Evolutionary conservation across 2,329 filamentous ascomycete genomes (phyloP).

Genomic region (Epichloe baconii): DNA sequence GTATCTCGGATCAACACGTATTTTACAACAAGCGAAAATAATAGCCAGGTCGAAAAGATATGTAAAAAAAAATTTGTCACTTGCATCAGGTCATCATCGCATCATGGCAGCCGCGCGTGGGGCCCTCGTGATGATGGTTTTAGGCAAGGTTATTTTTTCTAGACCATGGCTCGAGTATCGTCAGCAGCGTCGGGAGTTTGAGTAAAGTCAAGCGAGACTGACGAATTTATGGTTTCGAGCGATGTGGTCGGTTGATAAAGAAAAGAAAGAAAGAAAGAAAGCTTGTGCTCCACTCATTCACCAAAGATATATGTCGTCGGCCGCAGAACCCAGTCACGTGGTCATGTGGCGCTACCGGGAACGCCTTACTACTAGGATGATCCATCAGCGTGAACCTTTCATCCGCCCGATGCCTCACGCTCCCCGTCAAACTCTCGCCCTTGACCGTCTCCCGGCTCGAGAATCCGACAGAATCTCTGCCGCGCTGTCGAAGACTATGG

Average conservation of each 20-base stretch:
- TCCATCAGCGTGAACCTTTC: slow-evolving; percentile 44
- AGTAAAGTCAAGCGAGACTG: slow-evolving; percentile 20
- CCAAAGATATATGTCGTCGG: not conserved
- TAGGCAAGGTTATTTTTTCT: slow-evolving; percentile 49
- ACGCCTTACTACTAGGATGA: not conserved
- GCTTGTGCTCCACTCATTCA: not conserved
- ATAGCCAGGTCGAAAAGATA: not conserved
- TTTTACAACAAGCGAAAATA: not conserved
- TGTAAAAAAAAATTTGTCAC: slow-evolving; percentile 29
- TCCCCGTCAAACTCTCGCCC: slow-evolving; percentile 43
- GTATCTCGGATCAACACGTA: too few relatives aligned
- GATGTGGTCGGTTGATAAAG: slow-evolving; percentile 28
- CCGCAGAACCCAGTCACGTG: not conserved
- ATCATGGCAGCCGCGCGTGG: slow-evolving; percentile 51
- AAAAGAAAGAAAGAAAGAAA: slow-evolving; percentile 9
- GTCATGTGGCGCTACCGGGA: not conserved
- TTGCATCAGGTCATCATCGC: slow-evolving; percentile 56
- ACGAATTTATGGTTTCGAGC: slow-evolving; percentile 23
- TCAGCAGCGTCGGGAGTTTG: slow-evolving; percentile 27
- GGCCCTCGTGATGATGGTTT: slow-evolving; percentile 60
- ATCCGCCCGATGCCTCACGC: slow-evolving; percentile 55
- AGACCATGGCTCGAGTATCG: slow-evolving; percentile 41
- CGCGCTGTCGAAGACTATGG: slow-evolving; percentile 27
- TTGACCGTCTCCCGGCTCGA: slow-evolving; percentile 37
- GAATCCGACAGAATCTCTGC: slow-evolving; percentile 37